Percentiles rank a stretch among this genome's conserved stretches.
Conservation (phyloP, 768 basidiomycete species). For the Vararia minispora region DNA sequence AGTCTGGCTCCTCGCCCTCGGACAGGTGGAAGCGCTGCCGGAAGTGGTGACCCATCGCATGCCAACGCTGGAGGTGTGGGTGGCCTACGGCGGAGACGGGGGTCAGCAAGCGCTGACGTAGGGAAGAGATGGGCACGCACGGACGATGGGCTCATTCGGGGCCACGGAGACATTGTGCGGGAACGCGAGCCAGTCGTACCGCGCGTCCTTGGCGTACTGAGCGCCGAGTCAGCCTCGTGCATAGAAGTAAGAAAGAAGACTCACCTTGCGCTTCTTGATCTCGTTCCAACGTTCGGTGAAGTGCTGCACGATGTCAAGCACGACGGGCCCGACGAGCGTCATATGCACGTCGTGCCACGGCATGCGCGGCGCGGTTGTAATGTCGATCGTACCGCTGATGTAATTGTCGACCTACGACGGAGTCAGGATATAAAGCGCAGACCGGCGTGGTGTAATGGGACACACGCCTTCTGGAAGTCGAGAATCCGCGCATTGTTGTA, state of each 20-base stretch:
- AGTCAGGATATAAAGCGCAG: not conserved
- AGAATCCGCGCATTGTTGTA: constrained; percentile 84
- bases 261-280: constrained; percentile 71
- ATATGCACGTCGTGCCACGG: constrained; percentile 97
- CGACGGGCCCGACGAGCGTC: constrained; percentile 70
- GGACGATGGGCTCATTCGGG: constrained; percentile 56
- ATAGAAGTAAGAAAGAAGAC: not conserved
- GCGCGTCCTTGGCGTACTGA: constrained; percentile 32
- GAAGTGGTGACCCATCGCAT: constrained; percentile 18
- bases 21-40: constrained; percentile 18
- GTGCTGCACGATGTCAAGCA: constrained; percentile 88
- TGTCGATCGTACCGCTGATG: constrained; percentile 56
- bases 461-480: constrained; percentile 57
- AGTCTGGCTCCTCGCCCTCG: constrained; percentile 27
- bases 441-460: not conserved
- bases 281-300: constrained; percentile 92
- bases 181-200: constrained; percentile 61
- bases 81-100: constrained; percentile 30
- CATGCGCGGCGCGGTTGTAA: constrained; percentile 66
- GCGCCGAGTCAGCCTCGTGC: not conserved
- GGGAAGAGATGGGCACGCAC: constrained; percentile 23
- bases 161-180: constrained; percentile 56
- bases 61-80: constrained; percentile 58
- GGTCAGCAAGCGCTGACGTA: not conserved
- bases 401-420: constrained; percentile 53